Base-by-base conservation (phyloP, 768 basidiomycete species). In the Tricholoma saponaceum region DNA sequence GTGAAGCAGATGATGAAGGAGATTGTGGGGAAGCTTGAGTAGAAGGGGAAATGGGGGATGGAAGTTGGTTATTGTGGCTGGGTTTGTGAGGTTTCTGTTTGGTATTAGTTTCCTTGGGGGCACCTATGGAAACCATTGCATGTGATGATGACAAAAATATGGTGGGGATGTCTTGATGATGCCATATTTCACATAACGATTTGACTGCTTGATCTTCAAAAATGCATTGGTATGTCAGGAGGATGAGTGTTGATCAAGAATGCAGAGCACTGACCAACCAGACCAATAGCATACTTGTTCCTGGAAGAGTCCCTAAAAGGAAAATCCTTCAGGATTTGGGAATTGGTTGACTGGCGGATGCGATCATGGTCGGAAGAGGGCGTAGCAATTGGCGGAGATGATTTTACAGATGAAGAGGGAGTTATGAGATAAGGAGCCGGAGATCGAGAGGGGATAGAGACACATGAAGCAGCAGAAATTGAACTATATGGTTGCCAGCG, bases 401-500 rank as follows among this genome's bases (percentile, higher is more conserved):
- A 73, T 60, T 80, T 63, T 68, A 81, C 75, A 65, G 82, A 81
- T 25, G 80, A 79, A 51, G 80, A 70, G 5, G 86, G 86, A 57
- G 87, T 87, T 72, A 81, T 73, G 58, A 83, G 76, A 76, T 78
- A 82, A 41, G 68, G 47, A 12, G 70, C 62, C 50, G 78, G 75
- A 44, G 82, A 79, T 58, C 70, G 70, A 58, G 78, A 69, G 56
- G 74, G 68, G 51, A 70, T 70, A 52, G 69, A 64, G 23, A 75
- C 73, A 46, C 69, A 70, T 23, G 77, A 72, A 44, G 79, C 65
- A 46, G 72, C 72, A 54, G 72, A 67, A 54, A 78, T 70, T 53
- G 83, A 68, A 62, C 76, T 73, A 71, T 91, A 92, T 63, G 90
- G 90, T 74, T 91, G 90, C 89, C 90, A 92, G 64, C 90, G 86